Base-by-base conservation (phyloP, 192 early-diverging fungal genomes). In the Diversispora epigaea region DNA sequence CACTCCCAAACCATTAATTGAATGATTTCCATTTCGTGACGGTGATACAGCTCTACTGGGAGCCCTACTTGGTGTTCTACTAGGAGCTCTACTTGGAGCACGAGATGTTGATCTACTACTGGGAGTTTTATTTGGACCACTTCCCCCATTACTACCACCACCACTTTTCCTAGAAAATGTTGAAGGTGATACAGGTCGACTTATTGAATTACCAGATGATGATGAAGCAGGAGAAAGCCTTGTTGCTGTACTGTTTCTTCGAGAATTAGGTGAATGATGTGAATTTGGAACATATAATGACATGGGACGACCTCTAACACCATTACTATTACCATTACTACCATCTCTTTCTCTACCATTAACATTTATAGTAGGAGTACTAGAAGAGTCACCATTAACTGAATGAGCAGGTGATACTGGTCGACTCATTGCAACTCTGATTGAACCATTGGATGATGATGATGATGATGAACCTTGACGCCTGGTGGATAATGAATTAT, bases 151-250 rank as follows among this genome's bases (percentile, higher is more conserved):
- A n/a, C 19, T n/a, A n/a, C 8, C 41, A 14, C 9, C 41, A 66
- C 7, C 21, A 9, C 2, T 17, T 22, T 19, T 43, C 17, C 2
- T 50, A 5, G 49, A 50, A 66, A 22, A 46, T 22, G 14, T 44
- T 65, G 68, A n/a, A 14, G 68, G 68, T 25, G 68, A 69, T 55
- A 54, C 68, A 15, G 49, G 41, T 69, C 68, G 46, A 69, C 68
- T 69, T 7, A 22, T 10, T 11, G 61, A 14, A 2, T 3, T 6
- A 40, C n/a, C 21, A 19, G 17, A 21, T 3, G 61, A 17, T 10
- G 47, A 5, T 8, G 49, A 50, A 12, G 5, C 6, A 2, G 49
- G 49, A 12, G 10, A 14, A 50, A 8, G 8, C 2, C 2, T 32
- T 32, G 49, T 8, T 50, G 49, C 49, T 5, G 14, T 50, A 4